Base-by-base conservation (phyloP, 441 rosid genomes). In the Pelargonium australe region DNA sequence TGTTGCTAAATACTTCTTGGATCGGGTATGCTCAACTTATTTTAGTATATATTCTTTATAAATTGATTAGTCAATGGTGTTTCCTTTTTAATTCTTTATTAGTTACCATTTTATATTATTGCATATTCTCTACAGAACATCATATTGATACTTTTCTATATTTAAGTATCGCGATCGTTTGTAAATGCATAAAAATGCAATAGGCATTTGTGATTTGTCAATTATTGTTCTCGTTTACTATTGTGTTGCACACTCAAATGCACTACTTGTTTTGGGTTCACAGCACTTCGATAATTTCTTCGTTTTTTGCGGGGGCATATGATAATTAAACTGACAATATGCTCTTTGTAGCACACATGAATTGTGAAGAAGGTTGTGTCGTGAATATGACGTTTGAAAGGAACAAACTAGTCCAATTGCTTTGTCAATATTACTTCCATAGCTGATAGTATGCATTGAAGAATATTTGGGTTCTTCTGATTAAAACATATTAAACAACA, bases 1-100 rank as follows among this genome's bases (percentile, higher is more conserved):
- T 82, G 96, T 90, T 34, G 85, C 99, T 0, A 96, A 89, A 73
- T 89, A 92, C 76, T 95, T 95, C 87, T 84, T 95, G 76, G 86
- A 91, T 77, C 89, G 91, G 89, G 99, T 95, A 88, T 65, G 70
- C 20, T 34, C 40, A 9, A 9, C 11, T 20, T 66, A 17, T 62
- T 3, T 63, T 41, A 60, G 49, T 63, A 11, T 20, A 37, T n/a
- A n/a, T n/a, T 63, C 34, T 19, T 10, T 37, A 55, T 3, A 74
- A 10, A 69, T 17, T 4, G 55, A 23, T 28, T 7, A n/a, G 3
- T 6, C 63, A 2, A 5, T 3, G 16, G 20, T 7, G n/a, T n/a
- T n/a, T 58, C 8, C 31, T 58, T n/a, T 20, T 13, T 17, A n/a
- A 55, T n/a, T 17, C 14, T 17, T 7, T 58, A 17, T 58, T 12